Evolutionary conservation across 495 filamentous ascomycete genomes (phyloP), one percentile per base, ranked within the genome.

Genomic region (Penicillium turbatum): DNA sequence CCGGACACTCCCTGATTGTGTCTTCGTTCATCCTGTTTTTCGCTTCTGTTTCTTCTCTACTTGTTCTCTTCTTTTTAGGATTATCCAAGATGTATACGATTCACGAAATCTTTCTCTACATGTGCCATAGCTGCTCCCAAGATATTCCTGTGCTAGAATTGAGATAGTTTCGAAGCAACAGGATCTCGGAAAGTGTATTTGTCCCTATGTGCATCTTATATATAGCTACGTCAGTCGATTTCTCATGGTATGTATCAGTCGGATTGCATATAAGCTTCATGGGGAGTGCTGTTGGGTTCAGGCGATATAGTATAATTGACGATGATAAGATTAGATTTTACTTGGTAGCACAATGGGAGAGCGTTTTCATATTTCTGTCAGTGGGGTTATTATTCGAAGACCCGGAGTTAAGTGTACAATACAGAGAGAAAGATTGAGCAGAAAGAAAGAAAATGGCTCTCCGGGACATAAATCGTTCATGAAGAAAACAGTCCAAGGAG

Each of bases 331-430:
- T 24, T 24, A 35, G 11, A 13, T 9, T 11, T 9, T 35, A 35
- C 12, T 13, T 12, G 9, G 10, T 10, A 12, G 31, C 21, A 35
- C 36, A 24, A 19, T 19, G 6, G 21, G 21, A 42, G 39, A 26
- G 39, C 13, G 6, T 31, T 31, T 45, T 32, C 12, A 19, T 19
- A 34, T 42, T 43, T 43, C 38, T 34, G 30, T 35, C 16, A 15
- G 34, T 15, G 19, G 39, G 3, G 8, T 34, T 24, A 19, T 37
- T 37, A 45, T 19, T 45, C 27, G 15, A 45, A 45, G 29, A 17
- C 42, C 46, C 46, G n/a, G 32, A 35, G 49, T 29, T 51, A 43
- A 61, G 47, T 61, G 30, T 58, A 61, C 59, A 61, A 15, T 44
- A 45, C 34, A 34, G 24, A 38, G 29, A 30, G 26, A 11, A 36